Evolutionary conservation across 495 filamentous ascomycete species (phyloP).

Genomic region (Cryomyces antarcticus): DNA sequence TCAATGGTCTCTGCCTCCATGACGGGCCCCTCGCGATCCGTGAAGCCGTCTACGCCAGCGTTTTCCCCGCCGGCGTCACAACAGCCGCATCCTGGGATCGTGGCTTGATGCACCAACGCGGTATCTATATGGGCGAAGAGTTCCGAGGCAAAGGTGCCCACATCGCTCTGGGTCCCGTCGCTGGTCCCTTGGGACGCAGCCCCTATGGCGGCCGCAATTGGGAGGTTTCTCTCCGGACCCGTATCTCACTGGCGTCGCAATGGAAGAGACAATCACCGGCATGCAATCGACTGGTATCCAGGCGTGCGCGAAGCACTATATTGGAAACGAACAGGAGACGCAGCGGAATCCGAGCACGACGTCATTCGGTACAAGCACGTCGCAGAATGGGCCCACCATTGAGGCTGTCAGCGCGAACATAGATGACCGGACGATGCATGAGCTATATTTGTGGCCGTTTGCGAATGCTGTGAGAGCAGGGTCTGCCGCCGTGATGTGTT

Average conservation of each 20-base stretch:
- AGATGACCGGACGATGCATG: slow-evolving; percentile 19
- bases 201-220: slow-evolving; percentile 10
- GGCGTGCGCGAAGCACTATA: slow-evolving; percentile 38
- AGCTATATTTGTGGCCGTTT: slow-evolving; percentile 20
- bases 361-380: slow-evolving; percentile 1
- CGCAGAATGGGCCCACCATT: slow-evolving; percentile 13
- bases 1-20: slow-evolving; percentile 27
- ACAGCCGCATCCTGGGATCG: slow-evolving; percentile 13
- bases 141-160: slow-evolving; percentile 11
- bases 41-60: slow-evolving; percentile 10
- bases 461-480: slow-evolving; percentile 14
- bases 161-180: slow-evolving; percentile 9
- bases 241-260: slow-evolving; percentile 29
- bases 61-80: slow-evolving; percentile 9
- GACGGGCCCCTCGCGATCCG: slow-evolving; percentile 28
- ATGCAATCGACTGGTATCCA: slow-evolving; percentile 36
- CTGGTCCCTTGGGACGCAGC: slow-evolving; percentile 6
- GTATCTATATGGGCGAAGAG: slow-evolving; percentile 7
- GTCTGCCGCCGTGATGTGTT: slow-evolving; percentile 16
- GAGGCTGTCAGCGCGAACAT: slow-evolving; percentile 15
- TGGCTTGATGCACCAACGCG: slow-evolving; percentile 5
- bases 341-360: slow-evolving; percentile 9
- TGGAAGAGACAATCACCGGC: slow-evolving; percentile 32
- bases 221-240: slow-evolving; percentile 13
- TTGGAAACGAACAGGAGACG: slow-evolving; percentile 16